Base-by-base conservation (phyloP, 352 stramenopile genomes). In the Globisporangium nagaii region DNA sequence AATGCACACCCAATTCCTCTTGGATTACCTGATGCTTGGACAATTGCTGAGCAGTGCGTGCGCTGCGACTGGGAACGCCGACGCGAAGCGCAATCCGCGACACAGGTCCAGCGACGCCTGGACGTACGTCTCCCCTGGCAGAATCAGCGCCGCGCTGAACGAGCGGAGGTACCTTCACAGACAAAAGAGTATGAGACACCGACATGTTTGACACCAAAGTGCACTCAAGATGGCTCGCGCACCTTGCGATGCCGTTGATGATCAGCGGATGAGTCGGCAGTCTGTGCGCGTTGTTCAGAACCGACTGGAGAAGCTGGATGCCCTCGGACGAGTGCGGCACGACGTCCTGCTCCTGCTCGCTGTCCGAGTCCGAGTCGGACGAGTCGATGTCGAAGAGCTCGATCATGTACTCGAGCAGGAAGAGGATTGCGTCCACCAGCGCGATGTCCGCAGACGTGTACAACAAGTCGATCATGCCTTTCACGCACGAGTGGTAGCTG, bases 341-440 rank as follows among this genome's bases (percentile, higher is more conserved):
- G 13, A 36, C 62, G 3, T 44, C 13, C 22, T 60, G 34, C 47
- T 84, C 71, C 4, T 39, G 37, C 7, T 79, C 64, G 5, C 53
- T 65, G 51, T 86, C 73, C 8, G 74, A 73, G 20, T 82, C 72
- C 11, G 74, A 86, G 52, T 81, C 80, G 1, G 82, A 85, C n/a
- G 77, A 88, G 56, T 88, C 72, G 49, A 82, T 79, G 60, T 94
- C 84, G 48, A 92, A 90, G 22, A 94, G 60, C 57, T 94, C 84
- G 43, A 92, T 74, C 58, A 79, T 79, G 46, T 78, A 82, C 31
- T 86, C 79, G 9, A 94, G 63, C 39, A 94, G 66, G 51, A 76
- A 91, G 15, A 92, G 57, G 10, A 90, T 68, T 10, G 81, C 79
- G 46, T 90, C 80, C 28, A 88, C 60, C 28, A 75, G 58, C 5